phyloP scores from a whole-genome alignment of 2,329 filamentous ascomycete species.

The Akanthomyces muscarius region DNA sequence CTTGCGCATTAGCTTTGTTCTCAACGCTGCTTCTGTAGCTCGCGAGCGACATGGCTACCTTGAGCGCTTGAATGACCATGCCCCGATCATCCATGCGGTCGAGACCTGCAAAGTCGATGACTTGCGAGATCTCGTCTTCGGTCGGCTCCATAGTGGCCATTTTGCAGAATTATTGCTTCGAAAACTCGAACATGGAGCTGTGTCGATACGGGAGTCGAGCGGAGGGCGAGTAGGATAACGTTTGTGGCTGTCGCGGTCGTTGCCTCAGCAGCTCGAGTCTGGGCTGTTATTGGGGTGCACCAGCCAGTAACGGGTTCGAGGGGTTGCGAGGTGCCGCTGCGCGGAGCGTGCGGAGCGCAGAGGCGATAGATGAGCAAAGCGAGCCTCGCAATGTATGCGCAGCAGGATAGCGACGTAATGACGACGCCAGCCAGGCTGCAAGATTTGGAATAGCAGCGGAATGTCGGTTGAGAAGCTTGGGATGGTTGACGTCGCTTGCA shows the following conservation, averaged over 20 bases:
- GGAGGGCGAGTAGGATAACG: neutral
- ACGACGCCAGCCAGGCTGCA: neutral
- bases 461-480: conserved; percentile 5
- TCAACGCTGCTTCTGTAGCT: no score
- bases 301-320: neutral
- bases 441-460: neutral
- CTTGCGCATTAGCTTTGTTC: neutral
- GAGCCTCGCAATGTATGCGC: neutral
- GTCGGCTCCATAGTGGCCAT: conserved; percentile 35
- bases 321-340: neutral
- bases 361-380: neutral
- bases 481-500: conserved; percentile 8
- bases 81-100: conserved; percentile 33
- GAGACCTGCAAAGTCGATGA: conserved; percentile 41
- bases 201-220: neutral
- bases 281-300: neutral
- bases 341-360: neutral
- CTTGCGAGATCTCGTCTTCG: conserved; percentile 34
- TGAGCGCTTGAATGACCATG: conserved; percentile 40
- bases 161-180: conserved; percentile 4
- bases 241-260: neutral
- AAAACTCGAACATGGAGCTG: conserved; percentile 1
- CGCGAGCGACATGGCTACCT: conserved; percentile 27
- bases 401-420: neutral
- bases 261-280: neutral